phyloP scores from a whole-genome alignment of 148 eudicot genomes.

The Rhododendron molle region DNA sequence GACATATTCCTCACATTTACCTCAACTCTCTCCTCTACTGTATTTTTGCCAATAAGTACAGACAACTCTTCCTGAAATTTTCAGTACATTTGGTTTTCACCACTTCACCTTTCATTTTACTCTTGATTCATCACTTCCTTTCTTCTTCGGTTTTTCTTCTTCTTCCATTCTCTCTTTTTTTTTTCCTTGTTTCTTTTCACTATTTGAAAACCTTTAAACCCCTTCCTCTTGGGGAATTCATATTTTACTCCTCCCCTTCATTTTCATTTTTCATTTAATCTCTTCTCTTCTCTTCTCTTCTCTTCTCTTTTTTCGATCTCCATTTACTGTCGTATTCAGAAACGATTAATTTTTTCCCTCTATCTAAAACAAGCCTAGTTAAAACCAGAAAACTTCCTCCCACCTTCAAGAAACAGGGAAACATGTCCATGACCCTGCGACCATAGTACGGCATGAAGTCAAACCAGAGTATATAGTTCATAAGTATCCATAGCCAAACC shows the following conservation, averaged over 20 bases:
- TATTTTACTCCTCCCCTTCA: constrained; percentile 1
- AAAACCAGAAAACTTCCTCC: constrained; percentile 23
- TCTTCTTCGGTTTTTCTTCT: neutral
- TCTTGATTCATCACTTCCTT: constrained; percentile 3
- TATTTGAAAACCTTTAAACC: neutral
- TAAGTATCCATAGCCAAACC: neutral
- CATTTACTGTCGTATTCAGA: neutral
- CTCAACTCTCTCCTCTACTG: neutral
- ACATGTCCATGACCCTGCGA: constrained; percentile 66
- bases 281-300: constrained; percentile 2
- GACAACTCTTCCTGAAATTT: neutral
- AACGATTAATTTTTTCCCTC: neutral
- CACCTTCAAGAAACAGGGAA: constrained; percentile 37
- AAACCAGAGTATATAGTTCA: constrained; percentile 32
- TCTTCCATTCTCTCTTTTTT: constrained; percentile 8
- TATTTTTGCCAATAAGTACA: neutral
- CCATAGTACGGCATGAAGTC: constrained; percentile 52
- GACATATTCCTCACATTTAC: neutral
- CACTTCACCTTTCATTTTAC: constrained; percentile 3
- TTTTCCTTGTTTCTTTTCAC: constrained; percentile 11
- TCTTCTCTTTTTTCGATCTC: constrained; percentile 1
- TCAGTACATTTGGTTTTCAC: neutral
- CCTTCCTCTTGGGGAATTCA: neutral
- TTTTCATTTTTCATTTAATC: constrained; percentile 1
- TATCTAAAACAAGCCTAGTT: neutral